Evolutionary conservation across 2,329 filamentous ascomycete genomes (phyloP).

Genomic region (Penicillium sp.): DNA sequence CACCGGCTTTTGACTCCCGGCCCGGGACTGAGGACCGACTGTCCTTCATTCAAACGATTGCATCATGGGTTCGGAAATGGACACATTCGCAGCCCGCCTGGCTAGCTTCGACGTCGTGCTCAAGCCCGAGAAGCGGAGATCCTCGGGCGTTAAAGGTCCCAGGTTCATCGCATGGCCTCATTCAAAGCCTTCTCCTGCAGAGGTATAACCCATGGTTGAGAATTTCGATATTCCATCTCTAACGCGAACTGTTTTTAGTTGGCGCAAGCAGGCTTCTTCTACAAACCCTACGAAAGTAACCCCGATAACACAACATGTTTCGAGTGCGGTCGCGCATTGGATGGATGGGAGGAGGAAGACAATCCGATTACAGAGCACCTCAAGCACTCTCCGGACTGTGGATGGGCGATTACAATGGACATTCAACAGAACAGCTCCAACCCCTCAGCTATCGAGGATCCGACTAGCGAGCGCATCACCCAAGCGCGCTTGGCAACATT

Average conservation of each 20-base stretch:
- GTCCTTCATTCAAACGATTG: not conserved
- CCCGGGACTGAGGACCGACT: not conserved
- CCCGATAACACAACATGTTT: constrained; percentile 92
- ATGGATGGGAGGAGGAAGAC: constrained; percentile 89
- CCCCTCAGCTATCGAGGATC: constrained; percentile 65
- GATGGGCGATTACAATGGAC: constrained; percentile 78
- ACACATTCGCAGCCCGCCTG: constrained; percentile 73
- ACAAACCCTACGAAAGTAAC: constrained; percentile 70
- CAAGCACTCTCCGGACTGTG: constrained; percentile 77
- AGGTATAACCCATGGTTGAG: constrained; percentile 49
- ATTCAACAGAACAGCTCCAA: constrained; percentile 49
- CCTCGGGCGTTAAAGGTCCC: constrained; percentile 63
- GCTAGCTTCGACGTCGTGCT: constrained; percentile 73
- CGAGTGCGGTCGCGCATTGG: constrained; percentile 77
- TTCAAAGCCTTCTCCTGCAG: constrained; percentile 62
- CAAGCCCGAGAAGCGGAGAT: constrained; percentile 65
- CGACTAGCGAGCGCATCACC: constrained; percentile 68
- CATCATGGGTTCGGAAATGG: constrained; percentile 45
- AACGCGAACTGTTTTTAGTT: constrained; percentile 56
- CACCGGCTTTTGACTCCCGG: not conserved
- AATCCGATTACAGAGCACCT: constrained; percentile 82
- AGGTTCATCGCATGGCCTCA: constrained; percentile 75
- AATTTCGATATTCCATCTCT: not conserved
- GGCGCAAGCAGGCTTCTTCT: constrained; percentile 89
- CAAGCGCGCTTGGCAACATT: constrained; percentile 83